These are phyloP conservation scores for Nemania diffusa DNA, from an alignment of 2,329 filamentous ascomycete genomes.

Conservation along the genomic window DNA sequence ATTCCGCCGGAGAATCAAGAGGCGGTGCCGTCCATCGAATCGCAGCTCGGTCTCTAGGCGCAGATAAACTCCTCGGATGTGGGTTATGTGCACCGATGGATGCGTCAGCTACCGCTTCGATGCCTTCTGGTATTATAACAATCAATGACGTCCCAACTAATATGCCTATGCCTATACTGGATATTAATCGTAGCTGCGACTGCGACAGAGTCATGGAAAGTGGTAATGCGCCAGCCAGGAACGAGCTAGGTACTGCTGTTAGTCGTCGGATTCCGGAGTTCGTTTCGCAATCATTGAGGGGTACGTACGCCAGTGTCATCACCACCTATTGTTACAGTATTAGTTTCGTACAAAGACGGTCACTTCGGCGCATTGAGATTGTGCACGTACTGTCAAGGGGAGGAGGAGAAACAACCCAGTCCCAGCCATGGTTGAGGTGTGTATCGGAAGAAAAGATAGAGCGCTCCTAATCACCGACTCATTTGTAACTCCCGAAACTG, in stretches of 20 bases:
- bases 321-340: constrained; percentile 45
- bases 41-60: constrained; percentile 27
- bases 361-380: neutral
- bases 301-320: constrained; percentile 52
- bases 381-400: constrained; percentile 48
- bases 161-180: constrained; percentile 91
- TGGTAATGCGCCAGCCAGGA: constrained; percentile 90
- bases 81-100: constrained; percentile 50
- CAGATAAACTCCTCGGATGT: constrained; percentile 39
- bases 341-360: constrained; percentile 33
- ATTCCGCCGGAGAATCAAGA: constrained; percentile 3
- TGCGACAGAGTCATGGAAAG: constrained; percentile 88
- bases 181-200: constrained; percentile 87
- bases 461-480: constrained; percentile 41
- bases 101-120: constrained; percentile 83
- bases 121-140: constrained; percentile 96
- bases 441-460: constrained; percentile 29
- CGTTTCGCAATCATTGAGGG: constrained; percentile 18
- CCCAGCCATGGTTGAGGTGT: constrained; percentile 45
- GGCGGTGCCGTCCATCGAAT: constrained; percentile 38
- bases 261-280: constrained; percentile 35
- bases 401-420: constrained; percentile 51
- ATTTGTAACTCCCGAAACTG: constrained; percentile 34
- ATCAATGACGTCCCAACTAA: constrained; percentile 95
- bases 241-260: constrained; percentile 75